phyloP scores from a whole-genome alignment of 768 basidiomycete genomes.

The Amyloporia xantha region DNA sequence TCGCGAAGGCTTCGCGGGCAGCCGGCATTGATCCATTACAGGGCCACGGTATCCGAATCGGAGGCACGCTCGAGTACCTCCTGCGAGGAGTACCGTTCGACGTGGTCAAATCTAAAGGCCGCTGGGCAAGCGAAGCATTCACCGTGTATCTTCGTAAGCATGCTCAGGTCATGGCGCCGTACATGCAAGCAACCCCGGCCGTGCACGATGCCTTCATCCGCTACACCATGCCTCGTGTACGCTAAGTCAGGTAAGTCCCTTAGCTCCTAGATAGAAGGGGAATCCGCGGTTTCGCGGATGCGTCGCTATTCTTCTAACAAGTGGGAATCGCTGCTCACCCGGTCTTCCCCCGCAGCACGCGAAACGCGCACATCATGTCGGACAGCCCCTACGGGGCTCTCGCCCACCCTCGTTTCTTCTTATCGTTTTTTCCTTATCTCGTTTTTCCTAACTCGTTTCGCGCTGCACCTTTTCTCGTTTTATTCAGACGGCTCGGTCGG shows the following conservation, averaged over 20 bases:
- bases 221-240: conserved; percentile 3
- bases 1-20: conserved; percentile 10
- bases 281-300: not conserved
- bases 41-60: conserved; percentile 27
- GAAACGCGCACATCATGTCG: too few species aligned
- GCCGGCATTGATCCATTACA: conserved; percentile 14
- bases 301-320: not conserved
- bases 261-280: not conserved
- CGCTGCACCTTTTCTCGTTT: too few species aligned
- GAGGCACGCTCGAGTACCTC: conserved; percentile 31
- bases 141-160: conserved; percentile 22
- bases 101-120: conserved; percentile 28
- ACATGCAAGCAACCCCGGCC: conserved; percentile 20
- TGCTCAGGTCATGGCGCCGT: conserved; percentile 24
- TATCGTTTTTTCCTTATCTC: too few species aligned
- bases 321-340: conserved; percentile 1
- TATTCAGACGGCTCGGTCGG: too few species aligned
- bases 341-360: too few species aligned
- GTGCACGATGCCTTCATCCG: not conserved
- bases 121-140: conserved; percentile 32
- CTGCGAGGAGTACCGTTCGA: conserved; percentile 31
- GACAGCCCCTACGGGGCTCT: too few species aligned
- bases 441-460: too few species aligned
- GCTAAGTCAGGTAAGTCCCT: not conserved
- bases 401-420: too few species aligned